These are phyloP conservation scores for Populus hybrid DNA, from an alignment of 441 rosid species.

Conservation along the genomic window DNA sequence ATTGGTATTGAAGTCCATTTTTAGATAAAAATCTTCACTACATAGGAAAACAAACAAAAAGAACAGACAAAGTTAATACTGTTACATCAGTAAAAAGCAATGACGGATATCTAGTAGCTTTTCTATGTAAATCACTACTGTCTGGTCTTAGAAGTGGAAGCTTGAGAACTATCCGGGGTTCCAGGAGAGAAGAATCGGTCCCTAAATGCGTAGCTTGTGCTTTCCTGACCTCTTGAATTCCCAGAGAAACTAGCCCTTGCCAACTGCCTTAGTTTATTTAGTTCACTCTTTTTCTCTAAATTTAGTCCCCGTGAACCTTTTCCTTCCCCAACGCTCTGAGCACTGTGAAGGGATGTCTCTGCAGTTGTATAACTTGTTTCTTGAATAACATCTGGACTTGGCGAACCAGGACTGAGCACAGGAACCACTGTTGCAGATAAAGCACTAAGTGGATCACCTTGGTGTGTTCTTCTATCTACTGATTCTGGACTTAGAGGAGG, in stretches of 20 bases:
- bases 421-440: conserved; percentile 53
- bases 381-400: conserved; percentile 17
- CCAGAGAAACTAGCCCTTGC: conserved; percentile 49
- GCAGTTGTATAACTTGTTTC: conserved; percentile 13
- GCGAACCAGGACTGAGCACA: conserved; percentile 39
- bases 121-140: not conserved
- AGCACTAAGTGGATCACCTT: conserved; percentile 25
- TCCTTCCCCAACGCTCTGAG: conserved; percentile 22
- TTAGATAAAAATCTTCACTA: not conserved
- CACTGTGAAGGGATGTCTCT: conserved; percentile 1
- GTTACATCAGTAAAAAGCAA: not conserved
- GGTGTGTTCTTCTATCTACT: conserved; percentile 20
- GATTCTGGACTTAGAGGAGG: conserved; percentile 33
- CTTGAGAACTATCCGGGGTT: conserved; percentile 19
- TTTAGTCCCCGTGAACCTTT: conserved; percentile 17
- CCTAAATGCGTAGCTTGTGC: conserved; percentile 19
- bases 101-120: not conserved
- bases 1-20: not conserved
- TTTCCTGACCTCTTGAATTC: conserved; percentile 23
- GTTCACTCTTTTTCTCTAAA: conserved; percentile 34
- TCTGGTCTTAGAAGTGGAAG: conserved; percentile 25
- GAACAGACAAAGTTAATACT: not conserved
- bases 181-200: conserved; percentile 15
- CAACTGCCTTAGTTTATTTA: conserved; percentile 49
- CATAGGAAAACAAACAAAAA: not conserved